Evolutionary conservation across 169 alveolate genomes (phyloP).

Genomic region (Eimeria sp.): DNA sequence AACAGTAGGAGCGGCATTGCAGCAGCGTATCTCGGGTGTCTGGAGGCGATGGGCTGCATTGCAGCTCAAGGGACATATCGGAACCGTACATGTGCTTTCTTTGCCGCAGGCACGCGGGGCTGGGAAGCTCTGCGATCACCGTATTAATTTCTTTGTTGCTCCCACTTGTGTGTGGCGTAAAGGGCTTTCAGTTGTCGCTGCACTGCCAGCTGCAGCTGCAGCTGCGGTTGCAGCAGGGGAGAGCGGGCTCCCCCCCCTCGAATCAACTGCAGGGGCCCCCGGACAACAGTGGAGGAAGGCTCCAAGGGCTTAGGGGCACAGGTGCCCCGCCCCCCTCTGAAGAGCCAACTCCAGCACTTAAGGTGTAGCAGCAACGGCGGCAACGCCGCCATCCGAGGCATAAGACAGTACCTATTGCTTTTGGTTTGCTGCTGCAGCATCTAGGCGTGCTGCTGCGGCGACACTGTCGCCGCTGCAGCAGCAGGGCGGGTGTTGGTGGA

Average conservation of each 20-base stretch:
- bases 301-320: background rate
- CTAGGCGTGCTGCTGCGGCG: conserved; percentile 61
- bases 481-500: conserved; percentile 28
- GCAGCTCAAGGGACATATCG: conserved; percentile 27
- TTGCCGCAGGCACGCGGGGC: conserved; percentile 23
- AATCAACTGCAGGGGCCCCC: background rate
- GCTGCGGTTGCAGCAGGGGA: conserved; percentile 34
- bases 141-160: conserved; percentile 43
- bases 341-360: conserved; percentile 51
- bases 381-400: conserved; percentile 51
- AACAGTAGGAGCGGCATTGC: conserved; percentile 28
- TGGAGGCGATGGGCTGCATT: conserved; percentile 7
- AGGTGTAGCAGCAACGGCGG: conserved; percentile 44
- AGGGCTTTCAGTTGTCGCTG: conserved; percentile 10
- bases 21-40: conserved; percentile 27
- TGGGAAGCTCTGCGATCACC: background rate
- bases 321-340: background rate
- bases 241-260: background rate
- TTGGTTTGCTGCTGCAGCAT: conserved; percentile 62
- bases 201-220: conserved; percentile 31
- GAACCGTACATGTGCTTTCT: conserved; percentile 17
- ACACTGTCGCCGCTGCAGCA: conserved; percentile 16
- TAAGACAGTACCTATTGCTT: conserved; percentile 21
- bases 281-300: background rate
- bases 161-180: conserved; percentile 2